phyloP scores from a whole-genome alignment of 2,329 filamentous ascomycete genomes.

The Rhinocladiella mackenziei region DNA sequence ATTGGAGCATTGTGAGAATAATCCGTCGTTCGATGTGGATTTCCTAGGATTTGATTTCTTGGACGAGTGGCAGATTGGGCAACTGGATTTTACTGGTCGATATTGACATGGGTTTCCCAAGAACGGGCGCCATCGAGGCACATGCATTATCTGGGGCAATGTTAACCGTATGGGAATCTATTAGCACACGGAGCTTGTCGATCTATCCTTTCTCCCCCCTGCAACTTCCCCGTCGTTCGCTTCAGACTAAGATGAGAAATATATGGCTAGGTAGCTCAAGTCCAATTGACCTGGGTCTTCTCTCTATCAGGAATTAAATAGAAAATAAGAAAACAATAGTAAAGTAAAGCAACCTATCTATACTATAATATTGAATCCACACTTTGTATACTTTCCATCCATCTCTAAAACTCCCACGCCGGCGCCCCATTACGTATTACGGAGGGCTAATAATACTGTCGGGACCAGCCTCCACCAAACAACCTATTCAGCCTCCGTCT shows the following conservation, averaged over 20 bases:
- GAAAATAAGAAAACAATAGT: too few relatives aligned
- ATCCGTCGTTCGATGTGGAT: constrained; percentile 25
- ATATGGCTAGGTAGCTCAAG: too few relatives aligned
- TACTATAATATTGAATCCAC: too few relatives aligned
- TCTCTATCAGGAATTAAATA: too few relatives aligned
- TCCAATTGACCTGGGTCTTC: too few relatives aligned
- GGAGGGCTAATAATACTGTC: constrained; percentile 1
- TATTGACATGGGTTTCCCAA: constrained; percentile 20
- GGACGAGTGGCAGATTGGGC: constrained; percentile 30
- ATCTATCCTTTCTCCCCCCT: constrained; percentile 1
- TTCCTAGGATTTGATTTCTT: constrained; percentile 30
- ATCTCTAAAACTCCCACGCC: background rate
- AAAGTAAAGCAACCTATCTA: too few relatives aligned
- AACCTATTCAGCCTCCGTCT: constrained; percentile 24
- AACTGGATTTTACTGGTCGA: constrained; percentile 27
- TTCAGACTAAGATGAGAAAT: too few relatives aligned
- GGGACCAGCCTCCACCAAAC: constrained; percentile 15
- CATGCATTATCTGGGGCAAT: constrained; percentile 9
- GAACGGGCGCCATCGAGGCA: constrained; percentile 19
- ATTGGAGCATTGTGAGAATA: constrained; percentile 25
- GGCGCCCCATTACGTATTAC: background rate
- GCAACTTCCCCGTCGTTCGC: too few relatives aligned
- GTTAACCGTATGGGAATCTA: constrained; percentile 9
- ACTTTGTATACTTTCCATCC: too few relatives aligned
- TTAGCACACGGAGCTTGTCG: constrained; percentile 9